Percentiles rank a stretch among this genome's conserved stretches.
Evolutionary conservation across 2,329 filamentous ascomycete species (phyloP).

Genomic region (Epichloe sp.): DNA sequence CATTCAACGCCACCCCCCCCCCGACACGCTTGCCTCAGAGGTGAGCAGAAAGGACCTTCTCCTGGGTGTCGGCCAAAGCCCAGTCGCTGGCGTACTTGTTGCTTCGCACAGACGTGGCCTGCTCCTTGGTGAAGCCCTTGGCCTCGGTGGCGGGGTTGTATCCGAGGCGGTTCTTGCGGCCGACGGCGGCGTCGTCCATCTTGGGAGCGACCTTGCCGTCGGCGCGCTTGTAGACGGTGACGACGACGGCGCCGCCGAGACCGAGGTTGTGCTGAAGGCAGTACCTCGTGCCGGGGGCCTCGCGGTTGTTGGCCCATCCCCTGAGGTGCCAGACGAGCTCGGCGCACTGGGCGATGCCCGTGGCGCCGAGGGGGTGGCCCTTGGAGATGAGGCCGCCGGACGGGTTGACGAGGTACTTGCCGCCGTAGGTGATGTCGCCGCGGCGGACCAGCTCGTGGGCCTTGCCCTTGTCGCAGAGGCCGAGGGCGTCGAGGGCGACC

Average conservation of each 20-base stretch:
- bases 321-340: constrained; percentile 92
- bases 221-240: constrained; percentile 75
- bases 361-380: constrained; percentile 87
- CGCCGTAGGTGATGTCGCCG: constrained; percentile 86
- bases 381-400: constrained; percentile 92
- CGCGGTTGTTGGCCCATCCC: constrained; percentile 89
- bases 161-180: constrained; percentile 53
- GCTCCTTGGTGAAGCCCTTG: constrained; percentile 70
- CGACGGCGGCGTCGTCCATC: constrained; percentile 51
- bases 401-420: constrained; percentile 75
- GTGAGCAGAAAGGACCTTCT: constrained; percentile 20
- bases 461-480: constrained; percentile 64
- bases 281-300: constrained; percentile 52
- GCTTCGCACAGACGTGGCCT: constrained; percentile 60
- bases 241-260: constrained; percentile 78
- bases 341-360: constrained; percentile 88
- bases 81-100: constrained; percentile 52
- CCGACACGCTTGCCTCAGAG: not conserved
- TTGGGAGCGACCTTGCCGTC: constrained; percentile 55
- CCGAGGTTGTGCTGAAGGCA: constrained; percentile 90
- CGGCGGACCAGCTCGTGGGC: constrained; percentile 81
- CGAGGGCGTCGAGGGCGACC: constrained; percentile 76
- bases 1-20: no score
- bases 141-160: constrained; percentile 90
- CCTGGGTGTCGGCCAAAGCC: constrained; percentile 56